Conservation (phyloP, 768 basidiomycete species). For the Nidularia pulvinata region DNA sequence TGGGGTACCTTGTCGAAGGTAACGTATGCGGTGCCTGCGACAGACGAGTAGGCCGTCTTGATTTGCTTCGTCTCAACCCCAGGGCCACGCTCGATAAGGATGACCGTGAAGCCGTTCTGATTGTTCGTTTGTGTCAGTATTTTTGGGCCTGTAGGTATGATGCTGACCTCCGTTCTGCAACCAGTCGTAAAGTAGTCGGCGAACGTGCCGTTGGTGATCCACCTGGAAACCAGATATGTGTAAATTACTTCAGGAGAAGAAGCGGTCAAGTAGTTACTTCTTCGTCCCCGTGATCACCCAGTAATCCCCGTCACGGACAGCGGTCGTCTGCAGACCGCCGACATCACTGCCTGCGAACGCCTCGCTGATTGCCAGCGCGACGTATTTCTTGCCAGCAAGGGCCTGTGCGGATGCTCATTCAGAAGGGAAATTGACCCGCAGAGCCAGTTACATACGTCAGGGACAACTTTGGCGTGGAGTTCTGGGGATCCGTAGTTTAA, state of each 20-base stretch:
- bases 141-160: not conserved
- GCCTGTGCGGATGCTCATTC: no score
- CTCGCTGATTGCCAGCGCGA: slow-evolving; percentile 91
- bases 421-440: no score
- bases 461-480: slow-evolving; percentile 67
- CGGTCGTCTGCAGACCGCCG: slow-evolving; percentile 81
- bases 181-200: slow-evolving; percentile 85
- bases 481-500: slow-evolving; percentile 86
- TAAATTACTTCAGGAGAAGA: not conserved
- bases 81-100: slow-evolving; percentile 72
- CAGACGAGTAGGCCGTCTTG: slow-evolving; percentile 90
- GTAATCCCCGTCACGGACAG: slow-evolving; percentile 79
- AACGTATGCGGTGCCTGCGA: slow-evolving; percentile 89
- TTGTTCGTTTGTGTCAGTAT: not conserved
- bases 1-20: slow-evolving; percentile 63
- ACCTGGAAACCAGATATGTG: slow-evolving; percentile 35
- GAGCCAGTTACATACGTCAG: slow-evolving; percentile 46
- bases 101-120: slow-evolving; percentile 72
- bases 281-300: slow-evolving; percentile 95
- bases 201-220: slow-evolving; percentile 90
- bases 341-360: slow-evolving; percentile 93
- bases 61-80: slow-evolving; percentile 84
- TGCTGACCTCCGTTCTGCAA: slow-evolving; percentile 64
- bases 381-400: slow-evolving; percentile 77
- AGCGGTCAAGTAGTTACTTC: slow-evolving; percentile 64